These are phyloP conservation scores for Pseudogymnoascus sp. DNA, from an alignment of 2,329 filamentous ascomycete genomes.

Conservation along the genomic window DNA sequence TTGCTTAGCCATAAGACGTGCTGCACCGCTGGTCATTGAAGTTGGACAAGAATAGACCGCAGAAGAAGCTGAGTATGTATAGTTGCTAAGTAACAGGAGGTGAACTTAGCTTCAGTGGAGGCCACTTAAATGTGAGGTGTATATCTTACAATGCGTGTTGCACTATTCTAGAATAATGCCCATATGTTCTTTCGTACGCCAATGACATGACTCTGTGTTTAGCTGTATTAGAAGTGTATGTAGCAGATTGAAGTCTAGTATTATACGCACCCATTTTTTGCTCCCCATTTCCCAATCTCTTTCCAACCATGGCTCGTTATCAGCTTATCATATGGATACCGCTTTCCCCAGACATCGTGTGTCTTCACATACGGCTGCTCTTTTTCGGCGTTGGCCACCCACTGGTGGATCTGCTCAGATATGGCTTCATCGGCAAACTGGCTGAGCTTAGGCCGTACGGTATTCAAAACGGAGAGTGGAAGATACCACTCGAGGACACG, in stretches of 20 bases:
- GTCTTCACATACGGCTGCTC: constrained; percentile 9
- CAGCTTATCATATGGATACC: constrained; percentile 8
- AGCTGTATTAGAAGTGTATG: background rate
- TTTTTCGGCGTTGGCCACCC: constrained; percentile 13
- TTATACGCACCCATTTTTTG: constrained; percentile 8
- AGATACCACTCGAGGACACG: constrained; percentile 9
- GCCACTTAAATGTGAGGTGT: background rate
- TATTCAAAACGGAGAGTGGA: background rate
- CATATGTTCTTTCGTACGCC: constrained; percentile 34
- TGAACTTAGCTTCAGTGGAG: background rate
- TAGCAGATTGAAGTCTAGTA: background rate
- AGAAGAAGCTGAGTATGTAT: constrained; percentile 40
- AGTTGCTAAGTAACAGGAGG: constrained; percentile 25
- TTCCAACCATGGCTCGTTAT: constrained; percentile 12
- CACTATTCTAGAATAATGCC: constrained; percentile 33
- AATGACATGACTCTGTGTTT: constrained; percentile 31
- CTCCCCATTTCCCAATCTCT: constrained; percentile 11
- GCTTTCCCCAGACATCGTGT: constrained; percentile 11
- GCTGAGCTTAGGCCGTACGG: constrained; percentile 4
- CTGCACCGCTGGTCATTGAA: constrained; percentile 42
- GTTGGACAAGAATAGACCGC: constrained; percentile 44
- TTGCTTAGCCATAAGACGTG: constrained; percentile 21
- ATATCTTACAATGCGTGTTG: constrained; percentile 33
- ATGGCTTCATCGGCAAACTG: constrained; percentile 10
- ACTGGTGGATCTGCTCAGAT: constrained; percentile 7